phyloP scores from a whole-genome alignment of 2,329 filamentous ascomycete species.

The Ceratocystiopsis brevicomis region DNA sequence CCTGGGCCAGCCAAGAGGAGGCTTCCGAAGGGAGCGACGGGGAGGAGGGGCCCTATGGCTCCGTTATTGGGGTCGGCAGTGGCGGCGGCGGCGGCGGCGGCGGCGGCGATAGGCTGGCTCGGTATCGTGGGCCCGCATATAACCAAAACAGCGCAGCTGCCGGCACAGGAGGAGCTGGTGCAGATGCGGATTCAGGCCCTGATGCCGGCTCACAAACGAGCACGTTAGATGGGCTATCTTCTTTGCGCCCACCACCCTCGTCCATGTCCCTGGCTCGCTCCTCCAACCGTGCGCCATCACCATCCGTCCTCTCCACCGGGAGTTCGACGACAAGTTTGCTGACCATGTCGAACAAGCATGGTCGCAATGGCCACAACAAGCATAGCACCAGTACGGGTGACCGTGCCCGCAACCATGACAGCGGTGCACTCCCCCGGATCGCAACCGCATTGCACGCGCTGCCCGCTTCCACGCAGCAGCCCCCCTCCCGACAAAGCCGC shows the following conservation, averaged over 20 bases:
- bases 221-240: too few relatives aligned
- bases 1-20: constrained; percentile 53
- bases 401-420: background rate
- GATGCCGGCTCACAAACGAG: too few relatives aligned
- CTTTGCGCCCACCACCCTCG: too few relatives aligned
- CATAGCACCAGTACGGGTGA: background rate
- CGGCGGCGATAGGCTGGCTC: background rate
- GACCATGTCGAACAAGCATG: constrained; percentile 1
- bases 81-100: constrained; percentile 8
- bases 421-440: background rate
- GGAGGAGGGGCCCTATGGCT: background rate
- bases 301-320: background rate
- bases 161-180: too few relatives aligned
- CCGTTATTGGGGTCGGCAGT: background rate
- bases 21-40: background rate
- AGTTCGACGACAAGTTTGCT: constrained; percentile 6
- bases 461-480: background rate
- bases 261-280: too few relatives aligned
- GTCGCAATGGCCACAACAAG: background rate
- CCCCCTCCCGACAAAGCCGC: background rate
- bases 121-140: too few relatives aligned
- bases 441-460: background rate
- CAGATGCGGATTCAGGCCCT: too few relatives aligned
- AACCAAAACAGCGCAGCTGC: too few relatives aligned
- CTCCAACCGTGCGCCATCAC: too few relatives aligned